Evolutionary conservation across 2,329 filamentous ascomycete species (phyloP), one percentile per base, ranked within the genome.

Genomic region (Cladobotryum mycophilum): DNA sequence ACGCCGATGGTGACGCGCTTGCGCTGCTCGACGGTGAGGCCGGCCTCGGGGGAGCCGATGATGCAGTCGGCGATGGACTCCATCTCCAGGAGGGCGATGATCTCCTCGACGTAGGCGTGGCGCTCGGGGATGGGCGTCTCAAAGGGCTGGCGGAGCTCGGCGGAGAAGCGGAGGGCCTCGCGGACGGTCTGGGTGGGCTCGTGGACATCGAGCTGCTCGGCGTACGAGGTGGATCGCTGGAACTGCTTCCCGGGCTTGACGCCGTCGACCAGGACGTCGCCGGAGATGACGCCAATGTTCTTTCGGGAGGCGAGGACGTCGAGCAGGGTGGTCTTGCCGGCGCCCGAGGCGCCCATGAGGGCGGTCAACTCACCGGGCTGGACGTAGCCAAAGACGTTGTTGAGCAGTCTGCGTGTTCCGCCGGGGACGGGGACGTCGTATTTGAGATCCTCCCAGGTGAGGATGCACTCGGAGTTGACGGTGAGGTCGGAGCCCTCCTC

Each of bases 1-100:
- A 96, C 89, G 60, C 88, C 90, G 53, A 96, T 95, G 0, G 90
- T 96, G n/a, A 95, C 80, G 60, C 89, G 86, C 69, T 84, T 84
- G 45, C 79, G 74, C 66, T 83, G 78, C 61, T 83, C 80, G 12
- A 82, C 79, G 4, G 84, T 86, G 20, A 87, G 72, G 55, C 87
- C 89, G 62, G 87, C 85, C 61, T 91, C 79, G 3, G 77, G 72
- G 3, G 68, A 71, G 30, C 79, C 79, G 45, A 82, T 81, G 33
- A 82, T 76, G 49, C 76, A 78, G 61, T 82, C 79, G 1, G 79
- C 79, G 37, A 81, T 79, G 7, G 70, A 58, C 60, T 81, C 78
- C 72, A 82, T 81, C 60, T 82, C 79, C 4, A 82, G 62, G 5
- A 82, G 67, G 1, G 75, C 69, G 41, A 84, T 80, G 20, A 84